Base-by-base conservation (phyloP, 23 red algal species). In the Cyanidioschyzon merolae region DNA sequence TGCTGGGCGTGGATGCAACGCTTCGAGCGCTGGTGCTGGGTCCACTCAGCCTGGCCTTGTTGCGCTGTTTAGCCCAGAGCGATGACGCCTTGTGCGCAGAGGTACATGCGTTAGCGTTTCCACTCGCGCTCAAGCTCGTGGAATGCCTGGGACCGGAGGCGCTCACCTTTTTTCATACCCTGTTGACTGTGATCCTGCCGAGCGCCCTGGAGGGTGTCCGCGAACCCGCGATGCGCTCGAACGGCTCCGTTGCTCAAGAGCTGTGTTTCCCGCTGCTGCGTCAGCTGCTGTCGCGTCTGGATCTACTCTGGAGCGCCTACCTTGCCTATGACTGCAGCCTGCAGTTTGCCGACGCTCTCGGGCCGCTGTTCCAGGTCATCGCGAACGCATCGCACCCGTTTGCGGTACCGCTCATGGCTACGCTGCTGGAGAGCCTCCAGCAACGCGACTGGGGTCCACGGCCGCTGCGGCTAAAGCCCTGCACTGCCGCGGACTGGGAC, bases 221-320 rank as follows among this genome's bases (percentile, higher is more conserved):
- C 36, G 75, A 36, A 68, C 57, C 32, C 41, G 58, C 21, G 1
- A 36, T 2, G 17, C 75, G 40, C 17, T 31, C 40, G 18, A 31
- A 16, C 3, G 87, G 86, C 50, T 74, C 90, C 2, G 58, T 95
- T 31, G 83, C 77, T 15, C 68, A 85, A 38, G 90, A 95, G 67
- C 83, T 95, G 1, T 85, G 74, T 27, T 50, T 95, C 29, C 85
- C 88, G 82, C 58, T 86, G 41, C 75, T 95, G 0, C 79, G 67
- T 0, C 67, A 82, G 34, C 75, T 95, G 18, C 54, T 85, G 36
- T 40, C 86, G 2, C 79, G 67, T 34, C 77, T 75, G 38, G 90
- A 85, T 29, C 77, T 95, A 67, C 84, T 95, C 59, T 79, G 82
- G 40, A 45, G 84, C 26, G 76, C 80, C 31, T 95, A 84, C 84